Evolutionary conservation across 305 asterid genomes (phyloP).

Genomic region (Salvia sclarea): DNA sequence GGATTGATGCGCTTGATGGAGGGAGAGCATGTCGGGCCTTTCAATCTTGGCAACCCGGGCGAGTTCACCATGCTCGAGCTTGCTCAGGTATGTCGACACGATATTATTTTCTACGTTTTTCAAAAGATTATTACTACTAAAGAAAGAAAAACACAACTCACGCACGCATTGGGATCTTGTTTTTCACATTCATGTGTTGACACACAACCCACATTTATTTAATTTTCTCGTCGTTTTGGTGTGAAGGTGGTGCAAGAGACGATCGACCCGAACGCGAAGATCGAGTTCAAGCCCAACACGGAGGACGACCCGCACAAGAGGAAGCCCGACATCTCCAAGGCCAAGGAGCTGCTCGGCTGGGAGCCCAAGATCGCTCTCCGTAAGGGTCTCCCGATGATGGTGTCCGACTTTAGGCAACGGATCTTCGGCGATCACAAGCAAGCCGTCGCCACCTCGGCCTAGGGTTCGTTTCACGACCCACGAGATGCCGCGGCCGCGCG

Average conservation of each 20-base stretch:
- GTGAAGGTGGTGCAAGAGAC: constrained; percentile 89
- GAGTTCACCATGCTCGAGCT: constrained; percentile 99
- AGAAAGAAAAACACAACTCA: too few species aligned
- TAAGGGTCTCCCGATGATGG: constrained; percentile 92
- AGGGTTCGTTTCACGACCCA: background rate
- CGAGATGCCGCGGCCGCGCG: background rate
- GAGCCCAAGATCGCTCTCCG: constrained; percentile 87
- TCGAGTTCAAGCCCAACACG: constrained; percentile 84
- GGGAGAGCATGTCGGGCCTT: constrained; percentile 98
- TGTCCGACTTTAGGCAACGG: constrained; percentile 83
- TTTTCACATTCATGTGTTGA: too few species aligned
- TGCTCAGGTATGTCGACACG: constrained; percentile 63
- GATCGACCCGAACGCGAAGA: constrained; percentile 84
- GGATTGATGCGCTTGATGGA: constrained; percentile 96
- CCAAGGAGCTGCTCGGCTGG: constrained; percentile 87
- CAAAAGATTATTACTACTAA: too few species aligned
- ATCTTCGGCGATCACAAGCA: constrained; percentile 84
- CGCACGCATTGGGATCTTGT: too few species aligned
- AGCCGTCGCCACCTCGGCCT: constrained; percentile 35
- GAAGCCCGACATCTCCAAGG: constrained; percentile 87
- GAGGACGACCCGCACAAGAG: constrained; percentile 99
- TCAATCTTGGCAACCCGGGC: constrained; percentile 96
- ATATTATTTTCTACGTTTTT: too few species aligned
- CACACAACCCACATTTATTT: background rate
- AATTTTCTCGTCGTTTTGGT: background rate